phyloP scores from a whole-genome alignment of 805 yeast species.

The Kodamaea nitidulidarum region DNA sequence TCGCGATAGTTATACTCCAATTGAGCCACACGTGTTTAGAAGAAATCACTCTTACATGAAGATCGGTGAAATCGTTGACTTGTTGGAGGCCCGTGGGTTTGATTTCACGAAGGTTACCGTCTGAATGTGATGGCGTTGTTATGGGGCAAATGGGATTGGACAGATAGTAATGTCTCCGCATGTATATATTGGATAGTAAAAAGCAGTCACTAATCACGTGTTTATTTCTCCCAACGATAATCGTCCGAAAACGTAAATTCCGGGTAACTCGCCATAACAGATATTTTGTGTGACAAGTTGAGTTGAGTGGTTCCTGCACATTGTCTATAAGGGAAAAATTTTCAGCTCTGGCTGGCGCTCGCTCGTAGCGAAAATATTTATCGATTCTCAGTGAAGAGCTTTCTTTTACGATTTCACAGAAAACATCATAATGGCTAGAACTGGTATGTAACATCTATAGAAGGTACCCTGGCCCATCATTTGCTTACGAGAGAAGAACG shows the following conservation, averaged over 20 bases:
- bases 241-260: neutral
- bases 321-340: constrained; percentile 7
- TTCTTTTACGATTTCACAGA: constrained; percentile 14
- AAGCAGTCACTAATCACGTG: constrained; percentile 15
- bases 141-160: neutral
- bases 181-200: constrained; percentile 2
- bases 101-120: constrained; percentile 33
- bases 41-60: constrained; percentile 40
- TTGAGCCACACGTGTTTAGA: constrained; percentile 48
- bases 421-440: constrained; percentile 50
- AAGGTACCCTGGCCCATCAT: neutral
- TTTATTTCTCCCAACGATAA: neutral
- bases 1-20: constrained; percentile 38
- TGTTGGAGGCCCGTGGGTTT: constrained; percentile 42
- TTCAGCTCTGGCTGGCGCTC: constrained; percentile 7
- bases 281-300: neutral
- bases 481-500: too few species aligned
- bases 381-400: constrained; percentile 9
- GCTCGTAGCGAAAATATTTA: constrained; percentile 6
- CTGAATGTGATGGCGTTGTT: neutral
- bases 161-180: neutral
- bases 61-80: constrained; percentile 46
- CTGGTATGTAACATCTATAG: constrained; percentile 47
- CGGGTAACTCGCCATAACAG: neutral
- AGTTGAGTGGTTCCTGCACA: constrained; percentile 5